These are phyloP conservation scores for Exutisphaerella laricina DNA, from an alignment of 2,329 filamentous ascomycete genomes.

Conservation along the genomic window DNA sequence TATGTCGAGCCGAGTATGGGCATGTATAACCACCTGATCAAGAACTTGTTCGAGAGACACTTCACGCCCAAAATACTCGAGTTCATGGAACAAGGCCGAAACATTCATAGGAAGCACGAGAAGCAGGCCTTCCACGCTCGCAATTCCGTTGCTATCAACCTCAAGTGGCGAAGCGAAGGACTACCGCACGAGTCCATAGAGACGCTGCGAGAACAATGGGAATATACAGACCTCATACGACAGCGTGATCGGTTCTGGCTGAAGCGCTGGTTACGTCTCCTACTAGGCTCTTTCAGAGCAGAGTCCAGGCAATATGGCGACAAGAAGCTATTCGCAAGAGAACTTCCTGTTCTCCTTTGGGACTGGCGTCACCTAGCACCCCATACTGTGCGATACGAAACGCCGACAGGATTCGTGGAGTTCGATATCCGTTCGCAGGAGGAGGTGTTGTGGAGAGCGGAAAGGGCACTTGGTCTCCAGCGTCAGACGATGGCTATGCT, in stretches of 20 bases:
- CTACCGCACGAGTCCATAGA: conserved; percentile 8
- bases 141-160: too few relatives aligned
- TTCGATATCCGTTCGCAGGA: conserved; percentile 18
- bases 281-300: conserved; percentile 17
- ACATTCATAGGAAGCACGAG: conserved; percentile 9
- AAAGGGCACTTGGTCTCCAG: not conserved
- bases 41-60: conserved; percentile 19
- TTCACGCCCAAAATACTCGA: conserved; percentile 16
- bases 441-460: conserved; percentile 1
- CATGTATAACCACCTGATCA: conserved; percentile 45
- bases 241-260: conserved; percentile 22
- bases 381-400: conserved; percentile 25
- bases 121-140: not conserved
- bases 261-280: conserved; percentile 27
- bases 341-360: conserved; percentile 26
- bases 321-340: conserved; percentile 7
- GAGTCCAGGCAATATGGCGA: not conserved
- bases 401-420: conserved; percentile 28
- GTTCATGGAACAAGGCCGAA: conserved; percentile 23
- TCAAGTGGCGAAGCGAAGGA: conserved; percentile 1
- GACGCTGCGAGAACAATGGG: conserved; percentile 16
- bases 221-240: conserved; percentile 18
- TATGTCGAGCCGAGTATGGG: conserved; percentile 52
- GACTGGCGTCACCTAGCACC: conserved; percentile 23
- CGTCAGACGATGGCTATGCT: not conserved